Percentiles rank a stretch among this genome's conserved stretches.
Evolutionary conservation across 2,329 filamentous ascomycete genomes (phyloP).

Genomic region (Phoma sp.): DNA sequence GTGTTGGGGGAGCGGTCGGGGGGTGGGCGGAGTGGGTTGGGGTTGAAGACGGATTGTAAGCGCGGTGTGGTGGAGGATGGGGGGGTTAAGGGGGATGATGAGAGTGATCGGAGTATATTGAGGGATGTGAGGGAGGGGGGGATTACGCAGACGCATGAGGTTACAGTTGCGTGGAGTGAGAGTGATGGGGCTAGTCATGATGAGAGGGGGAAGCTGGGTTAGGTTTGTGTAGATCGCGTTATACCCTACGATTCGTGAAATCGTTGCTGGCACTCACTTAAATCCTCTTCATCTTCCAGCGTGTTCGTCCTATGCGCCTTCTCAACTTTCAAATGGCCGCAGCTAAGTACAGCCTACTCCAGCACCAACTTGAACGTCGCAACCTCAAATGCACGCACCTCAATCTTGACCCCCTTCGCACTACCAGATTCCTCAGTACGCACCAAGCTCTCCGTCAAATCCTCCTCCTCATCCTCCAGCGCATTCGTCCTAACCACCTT

Average conservation of each 20-base stretch:
- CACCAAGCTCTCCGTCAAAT: conserved; percentile 21
- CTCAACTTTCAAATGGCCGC: conserved; percentile 71
- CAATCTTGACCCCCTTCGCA: conserved; percentile 58
- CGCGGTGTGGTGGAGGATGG: neutral
- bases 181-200: neutral
- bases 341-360: conserved; percentile 67
- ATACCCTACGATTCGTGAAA: too few relatives aligned
- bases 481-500: conserved; percentile 83
- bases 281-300: conserved; percentile 81
- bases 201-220: neutral
- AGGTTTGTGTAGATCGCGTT: too few relatives aligned
- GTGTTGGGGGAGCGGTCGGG: neutral
- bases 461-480: conserved; percentile 83
- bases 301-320: conserved; percentile 83
- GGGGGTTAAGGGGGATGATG: neutral
- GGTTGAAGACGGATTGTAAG: neutral
- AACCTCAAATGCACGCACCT: conserved; percentile 81
- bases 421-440: conserved; percentile 54
- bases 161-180: neutral
- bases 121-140: neutral
- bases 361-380: conserved; percentile 72
- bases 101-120: conserved; percentile 22
- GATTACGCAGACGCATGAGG: neutral
- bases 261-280: conserved; percentile 9
- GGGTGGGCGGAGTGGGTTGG: neutral